Conservation (phyloP, 1,284 basidiomycete genomes). For the Stygiomarasmius scandens region DNA sequence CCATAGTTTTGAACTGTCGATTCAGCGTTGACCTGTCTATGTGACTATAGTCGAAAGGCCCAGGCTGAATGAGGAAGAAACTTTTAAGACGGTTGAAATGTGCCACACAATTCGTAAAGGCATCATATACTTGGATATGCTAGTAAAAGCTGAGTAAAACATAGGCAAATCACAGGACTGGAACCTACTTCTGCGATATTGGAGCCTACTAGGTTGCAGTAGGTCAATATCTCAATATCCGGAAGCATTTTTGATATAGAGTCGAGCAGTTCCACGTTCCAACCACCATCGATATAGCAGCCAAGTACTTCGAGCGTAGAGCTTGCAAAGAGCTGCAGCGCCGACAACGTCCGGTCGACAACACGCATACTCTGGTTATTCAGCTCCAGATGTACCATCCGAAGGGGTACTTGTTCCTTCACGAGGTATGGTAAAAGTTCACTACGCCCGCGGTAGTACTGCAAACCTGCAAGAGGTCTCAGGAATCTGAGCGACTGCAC, state of each 20-base stretch:
- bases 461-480: not conserved
- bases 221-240: not conserved
- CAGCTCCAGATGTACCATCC: not conserved
- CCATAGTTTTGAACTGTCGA: not conserved
- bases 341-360: not conserved
- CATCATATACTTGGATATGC: not conserved
- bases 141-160: no score
- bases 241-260: not conserved
- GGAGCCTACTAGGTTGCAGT: not conserved
- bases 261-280: not conserved
- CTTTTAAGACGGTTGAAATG: not conserved
- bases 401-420: not conserved
- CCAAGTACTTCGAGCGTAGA: not conserved
- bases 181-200: not conserved
- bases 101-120: not conserved
- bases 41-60: not conserved
- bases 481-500: not conserved
- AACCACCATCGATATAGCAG: not conserved
- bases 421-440: not conserved
- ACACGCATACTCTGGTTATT: not conserved
- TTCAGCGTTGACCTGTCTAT: not conserved
- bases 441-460: not conserved
- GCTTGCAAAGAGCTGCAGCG: not conserved
- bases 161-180: no score
- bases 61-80: not conserved